Evolutionary conservation across 768 basidiomycete species (phyloP), one percentile per base, ranked within the genome.

Genomic region (Kwoniella sp.): DNA sequence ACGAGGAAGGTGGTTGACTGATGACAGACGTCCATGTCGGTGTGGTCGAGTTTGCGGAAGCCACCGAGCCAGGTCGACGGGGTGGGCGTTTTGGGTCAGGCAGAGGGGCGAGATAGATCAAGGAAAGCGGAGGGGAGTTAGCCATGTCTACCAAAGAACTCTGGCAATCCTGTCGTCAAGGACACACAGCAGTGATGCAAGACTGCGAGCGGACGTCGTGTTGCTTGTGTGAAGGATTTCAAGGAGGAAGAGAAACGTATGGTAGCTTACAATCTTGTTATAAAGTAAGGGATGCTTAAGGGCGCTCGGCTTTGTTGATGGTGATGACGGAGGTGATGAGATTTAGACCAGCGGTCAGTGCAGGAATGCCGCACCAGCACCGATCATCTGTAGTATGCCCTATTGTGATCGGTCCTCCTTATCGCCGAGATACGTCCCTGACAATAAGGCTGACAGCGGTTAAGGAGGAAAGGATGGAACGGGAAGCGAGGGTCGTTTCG

Each of bases 51-150:
- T 23, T 26, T 17, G 31, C 41, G 38, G 57, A 48, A 13, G 28
- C 28, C 41, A 48, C 28, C 17, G 57, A 58, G 41, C 26, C 41
- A 28, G 57, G 57, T 20, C 57, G 57, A 26, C 25, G 45, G 29
- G 22, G 26, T 9, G 25, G 13, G 11, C 15, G 41, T 45, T 45
- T 45, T 45, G 41, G 31, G 25, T 29, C 25, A 4, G 48, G 38
- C 29, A 47, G 57, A 25, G 58, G 58, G 22, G 58, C 26, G 9
- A 60, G 47, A 37, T n/a, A 51, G 7, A 51, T n/a, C 20, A 60
- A 23, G 25, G 58, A 29, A 34, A 60, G 50, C 12, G 58, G 58
- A 23, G 58, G 58, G 37, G 58, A 60, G 30, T 60, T 31, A 20
- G 50, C 25, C 58, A 60, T 60, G 41, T 45, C 20, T 9, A 45